These are phyloP conservation scores for Alternaria viburni DNA, from an alignment of 2,329 filamentous ascomycete genomes.

Conservation along the genomic window DNA sequence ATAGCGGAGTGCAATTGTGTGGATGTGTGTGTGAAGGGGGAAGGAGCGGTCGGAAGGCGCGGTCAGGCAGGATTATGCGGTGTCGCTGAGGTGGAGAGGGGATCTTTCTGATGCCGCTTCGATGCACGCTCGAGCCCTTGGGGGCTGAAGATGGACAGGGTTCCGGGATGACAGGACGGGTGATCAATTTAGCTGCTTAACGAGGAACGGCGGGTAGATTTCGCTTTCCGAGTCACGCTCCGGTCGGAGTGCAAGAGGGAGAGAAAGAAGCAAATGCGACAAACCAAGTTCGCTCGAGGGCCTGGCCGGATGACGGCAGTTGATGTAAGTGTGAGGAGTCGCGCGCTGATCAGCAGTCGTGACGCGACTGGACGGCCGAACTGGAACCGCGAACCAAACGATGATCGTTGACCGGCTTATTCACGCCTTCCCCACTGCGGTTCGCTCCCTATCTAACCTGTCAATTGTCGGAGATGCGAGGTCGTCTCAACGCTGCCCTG, in stretches of 20 bases:
- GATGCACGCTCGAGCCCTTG: constrained; percentile 30
- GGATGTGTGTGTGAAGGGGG: neutral
- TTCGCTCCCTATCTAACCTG: neutral
- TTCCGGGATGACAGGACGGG: constrained; percentile 22
- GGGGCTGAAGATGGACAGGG: constrained; percentile 15
- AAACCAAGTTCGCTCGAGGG: neutral
- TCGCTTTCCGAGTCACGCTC: constrained; percentile 5
- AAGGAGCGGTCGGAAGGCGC: neutral
- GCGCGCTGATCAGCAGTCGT: constrained; percentile 21
- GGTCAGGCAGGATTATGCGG: constrained; percentile 5
- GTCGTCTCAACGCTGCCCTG: constrained; percentile 5
- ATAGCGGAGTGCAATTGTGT: constrained; percentile 11
- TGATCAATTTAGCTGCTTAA: constrained; percentile 26
- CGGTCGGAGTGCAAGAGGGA: neutral
- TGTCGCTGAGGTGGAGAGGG: constrained; percentile 13
- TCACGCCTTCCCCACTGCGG: constrained; percentile 13
- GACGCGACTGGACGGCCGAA: constrained; percentile 14
- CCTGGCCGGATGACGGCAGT: constrained; percentile 18
- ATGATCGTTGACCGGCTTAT: constrained; percentile 15
- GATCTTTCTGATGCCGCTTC: constrained; percentile 25
- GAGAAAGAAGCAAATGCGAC: neutral
- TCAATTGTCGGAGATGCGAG: constrained; percentile 11
- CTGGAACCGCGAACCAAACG: constrained; percentile 3
- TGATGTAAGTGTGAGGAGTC: constrained; percentile 16
- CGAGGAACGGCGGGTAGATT: constrained; percentile 26